Conservation (phyloP, 176 grass and related monocot genomes). For the Bolboschoenus planiculmis region DNA sequence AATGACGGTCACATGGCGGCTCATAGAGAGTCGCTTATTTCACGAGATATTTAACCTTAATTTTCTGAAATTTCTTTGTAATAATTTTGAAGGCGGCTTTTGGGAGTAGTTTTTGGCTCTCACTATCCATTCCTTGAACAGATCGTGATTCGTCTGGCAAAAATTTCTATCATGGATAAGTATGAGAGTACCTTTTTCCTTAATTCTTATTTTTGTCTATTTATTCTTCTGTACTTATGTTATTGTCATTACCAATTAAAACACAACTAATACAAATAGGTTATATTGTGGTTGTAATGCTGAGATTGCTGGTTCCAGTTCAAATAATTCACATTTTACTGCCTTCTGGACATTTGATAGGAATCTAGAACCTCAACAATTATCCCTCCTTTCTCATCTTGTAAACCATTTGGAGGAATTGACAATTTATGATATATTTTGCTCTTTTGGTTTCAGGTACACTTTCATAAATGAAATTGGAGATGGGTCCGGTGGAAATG, state of each 20-base stretch:
- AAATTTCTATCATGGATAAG: slow-evolving; percentile 3
- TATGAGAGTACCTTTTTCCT: background rate
- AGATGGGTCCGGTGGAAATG: slow-evolving; percentile 86
- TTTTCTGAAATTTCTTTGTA: slow-evolving; percentile 13
- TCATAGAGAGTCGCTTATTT: slow-evolving; percentile 13
- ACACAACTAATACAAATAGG: background rate
- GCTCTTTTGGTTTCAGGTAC: slow-evolving; percentile 43
- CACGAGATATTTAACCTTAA: slow-evolving; percentile 13
- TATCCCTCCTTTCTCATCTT: background rate
- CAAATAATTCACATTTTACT: background rate
- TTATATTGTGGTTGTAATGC: background rate
- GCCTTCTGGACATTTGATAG: background rate
- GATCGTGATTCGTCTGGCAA: background rate
- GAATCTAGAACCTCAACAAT: background rate
- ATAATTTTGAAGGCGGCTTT: slow-evolving; percentile 17
- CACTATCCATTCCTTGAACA: background rate
- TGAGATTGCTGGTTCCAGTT: background rate
- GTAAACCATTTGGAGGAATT: background rate
- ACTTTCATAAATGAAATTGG: slow-evolving; percentile 72
- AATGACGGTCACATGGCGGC: slow-evolving; percentile 4
- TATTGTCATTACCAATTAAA: background rate
- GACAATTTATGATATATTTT: background rate
- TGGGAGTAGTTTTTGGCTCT: background rate
- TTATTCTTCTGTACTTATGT: background rate
- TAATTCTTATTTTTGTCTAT: background rate